These are phyloP conservation scores for Globisporangium splendens DNA, from an alignment of 352 stramenopile genomes.

Conservation along the genomic window DNA sequence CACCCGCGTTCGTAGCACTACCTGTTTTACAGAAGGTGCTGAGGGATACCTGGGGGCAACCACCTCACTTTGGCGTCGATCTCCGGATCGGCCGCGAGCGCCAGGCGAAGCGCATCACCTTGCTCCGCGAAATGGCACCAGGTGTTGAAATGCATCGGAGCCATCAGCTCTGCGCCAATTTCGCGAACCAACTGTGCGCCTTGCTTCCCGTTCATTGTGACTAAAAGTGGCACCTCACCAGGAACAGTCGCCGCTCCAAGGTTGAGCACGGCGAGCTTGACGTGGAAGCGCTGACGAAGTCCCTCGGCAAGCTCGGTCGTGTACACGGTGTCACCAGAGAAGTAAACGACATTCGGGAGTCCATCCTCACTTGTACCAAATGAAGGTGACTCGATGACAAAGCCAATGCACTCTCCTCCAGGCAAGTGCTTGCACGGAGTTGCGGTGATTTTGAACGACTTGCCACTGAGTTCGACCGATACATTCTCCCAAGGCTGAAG, in stretches of 20 bases:
- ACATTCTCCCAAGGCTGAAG: conserved; percentile 28
- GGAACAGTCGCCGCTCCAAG: conserved; percentile 25
- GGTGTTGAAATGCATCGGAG: conserved; percentile 40
- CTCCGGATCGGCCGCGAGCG: conserved; percentile 8
- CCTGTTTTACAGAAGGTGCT: no score
- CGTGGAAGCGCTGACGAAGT: conserved; percentile 27
- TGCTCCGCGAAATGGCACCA: conserved; percentile 32
- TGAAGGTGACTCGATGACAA: conserved; percentile 29
- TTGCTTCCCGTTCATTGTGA: conserved; percentile 30
- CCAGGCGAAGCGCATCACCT: conserved; percentile 3
- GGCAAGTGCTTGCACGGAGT: conserved; percentile 34
- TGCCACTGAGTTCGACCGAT: conserved; percentile 23
- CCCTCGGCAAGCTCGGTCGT: conserved; percentile 22
- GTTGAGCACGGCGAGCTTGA: conserved; percentile 33
- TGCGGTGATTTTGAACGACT: conserved; percentile 35
- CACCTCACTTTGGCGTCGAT: no score
- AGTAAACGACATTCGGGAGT: conserved; percentile 33
- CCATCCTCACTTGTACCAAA: conserved; percentile 27
- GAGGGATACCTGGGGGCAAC: no score
- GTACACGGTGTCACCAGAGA: conserved; percentile 37
- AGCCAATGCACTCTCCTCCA: conserved; percentile 30
- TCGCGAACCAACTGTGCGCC: conserved; percentile 16
- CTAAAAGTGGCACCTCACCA: conserved; percentile 13
- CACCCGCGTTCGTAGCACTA: no score
- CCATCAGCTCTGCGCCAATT: conserved; percentile 25